Conservation (phyloP, 106 monocot species). For the Apostasia shenzhenica region DNA sequence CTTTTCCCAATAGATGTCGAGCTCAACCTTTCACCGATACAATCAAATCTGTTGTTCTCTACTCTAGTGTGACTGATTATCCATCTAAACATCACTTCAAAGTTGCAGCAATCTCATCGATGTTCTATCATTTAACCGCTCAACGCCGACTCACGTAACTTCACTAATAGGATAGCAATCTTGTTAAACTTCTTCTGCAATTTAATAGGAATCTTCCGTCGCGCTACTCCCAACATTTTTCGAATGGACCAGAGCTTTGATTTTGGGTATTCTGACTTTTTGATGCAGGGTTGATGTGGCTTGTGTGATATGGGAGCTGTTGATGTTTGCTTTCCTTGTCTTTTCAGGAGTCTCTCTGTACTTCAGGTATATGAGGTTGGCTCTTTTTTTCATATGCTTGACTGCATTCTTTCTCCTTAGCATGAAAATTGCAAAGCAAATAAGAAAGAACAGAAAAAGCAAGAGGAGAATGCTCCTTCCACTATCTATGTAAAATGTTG, state of each 20-base stretch:
- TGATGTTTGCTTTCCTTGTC: conserved; percentile 64
- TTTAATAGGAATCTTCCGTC: too few species aligned
- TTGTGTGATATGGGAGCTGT: conserved; percentile 63
- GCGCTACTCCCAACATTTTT: too few species aligned
- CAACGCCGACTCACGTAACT: too few species aligned
- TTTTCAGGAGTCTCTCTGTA: conserved; percentile 65
- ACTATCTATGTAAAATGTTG: conserved; percentile 58
- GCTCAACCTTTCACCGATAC: too few species aligned
- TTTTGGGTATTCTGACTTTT: conserved; percentile 5
- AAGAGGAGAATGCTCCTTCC: conserved; percentile 89
- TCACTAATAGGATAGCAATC: too few species aligned
- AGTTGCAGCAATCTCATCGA: too few species aligned
- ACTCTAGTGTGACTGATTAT: too few species aligned
- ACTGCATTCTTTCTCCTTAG: conserved; percentile 38
- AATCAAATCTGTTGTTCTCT: too few species aligned
- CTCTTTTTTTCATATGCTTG: conserved; percentile 44
- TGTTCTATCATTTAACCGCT: too few species aligned
- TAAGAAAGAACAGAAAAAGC: conserved; percentile 61
- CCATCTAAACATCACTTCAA: too few species aligned
- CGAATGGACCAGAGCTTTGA: not conserved
- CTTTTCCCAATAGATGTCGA: too few species aligned
- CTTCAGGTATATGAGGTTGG: conserved; percentile 63
- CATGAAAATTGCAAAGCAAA: conserved; percentile 68
- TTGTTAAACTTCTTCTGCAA: too few species aligned
- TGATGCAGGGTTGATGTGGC: conserved; percentile 63